phyloP scores from a whole-genome alignment of 169 alveolate species.

The Eimeria brunetti region DNA sequence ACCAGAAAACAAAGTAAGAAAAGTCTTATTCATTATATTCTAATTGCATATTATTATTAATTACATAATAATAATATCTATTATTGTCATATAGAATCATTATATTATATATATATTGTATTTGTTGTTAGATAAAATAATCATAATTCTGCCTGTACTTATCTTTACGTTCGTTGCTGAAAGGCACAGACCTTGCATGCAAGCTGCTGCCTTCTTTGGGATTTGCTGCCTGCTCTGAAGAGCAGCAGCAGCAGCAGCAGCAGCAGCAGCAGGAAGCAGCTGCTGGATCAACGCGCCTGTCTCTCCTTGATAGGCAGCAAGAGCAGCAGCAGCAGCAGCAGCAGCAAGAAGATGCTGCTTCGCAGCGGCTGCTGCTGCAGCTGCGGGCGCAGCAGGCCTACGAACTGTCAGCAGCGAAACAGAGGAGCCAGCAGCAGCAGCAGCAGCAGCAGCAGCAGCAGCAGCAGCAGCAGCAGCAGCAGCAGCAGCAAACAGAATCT shows the following conservation, averaged over 20 bases:
- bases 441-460: no score
- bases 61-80: no score
- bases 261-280: not conserved
- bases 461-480: no score
- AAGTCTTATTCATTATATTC: no score
- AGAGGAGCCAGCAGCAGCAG: not conserved
- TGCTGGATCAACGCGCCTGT: not conserved
- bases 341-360: not conserved
- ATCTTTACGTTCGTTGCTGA: not conserved
- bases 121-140: no score
- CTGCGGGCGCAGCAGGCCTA: slow-evolving; percentile 3
- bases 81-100: no score
- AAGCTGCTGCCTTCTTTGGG: not conserved
- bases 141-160: no score
- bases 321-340: not conserved
- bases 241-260: not conserved
- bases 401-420: not conserved
- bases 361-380: not conserved
- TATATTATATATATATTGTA: no score
- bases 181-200: not conserved
- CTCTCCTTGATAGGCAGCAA: not conserved
- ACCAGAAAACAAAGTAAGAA: not conserved
- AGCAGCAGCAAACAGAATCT: not conserved
- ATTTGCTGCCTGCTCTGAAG: not conserved
- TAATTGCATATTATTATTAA: no score